phyloP scores from a whole-genome alignment of 2,329 filamentous ascomycete species.

The Diaporthe ilicicola region DNA sequence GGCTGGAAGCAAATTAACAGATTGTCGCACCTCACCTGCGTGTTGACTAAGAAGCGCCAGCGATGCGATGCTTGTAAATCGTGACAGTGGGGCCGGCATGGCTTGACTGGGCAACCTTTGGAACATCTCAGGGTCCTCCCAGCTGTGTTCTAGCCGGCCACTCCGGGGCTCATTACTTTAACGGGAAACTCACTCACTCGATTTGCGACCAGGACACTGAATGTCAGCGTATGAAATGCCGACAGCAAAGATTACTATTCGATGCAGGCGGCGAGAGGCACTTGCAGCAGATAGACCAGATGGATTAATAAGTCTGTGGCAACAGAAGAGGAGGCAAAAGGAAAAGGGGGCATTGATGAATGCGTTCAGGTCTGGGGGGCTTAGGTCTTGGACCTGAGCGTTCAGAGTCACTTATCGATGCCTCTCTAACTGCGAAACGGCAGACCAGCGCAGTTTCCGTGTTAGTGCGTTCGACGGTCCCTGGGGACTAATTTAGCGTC shows the following conservation, averaged over 20 bases:
- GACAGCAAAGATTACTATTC: neutral
- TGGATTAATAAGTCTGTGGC: neutral
- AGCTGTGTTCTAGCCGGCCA: neutral
- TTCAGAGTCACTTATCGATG: constrained; percentile 3
- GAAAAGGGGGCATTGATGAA: constrained; percentile 18
- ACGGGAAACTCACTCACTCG: neutral
- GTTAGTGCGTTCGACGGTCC: neutral
- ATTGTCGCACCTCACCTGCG: neutral
- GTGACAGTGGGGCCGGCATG: neutral
- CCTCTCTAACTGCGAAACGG: constrained; percentile 12
- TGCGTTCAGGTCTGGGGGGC: neutral
- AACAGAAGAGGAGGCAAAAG: neutral
- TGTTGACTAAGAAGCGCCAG: neutral
- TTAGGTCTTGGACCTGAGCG: neutral
- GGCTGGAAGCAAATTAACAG: constrained; percentile 10
- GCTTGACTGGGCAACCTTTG: neutral
- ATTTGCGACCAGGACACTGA: neutral
- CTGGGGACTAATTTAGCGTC: constrained; percentile 10
- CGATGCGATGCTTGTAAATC: neutral
- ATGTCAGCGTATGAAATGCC: neutral
- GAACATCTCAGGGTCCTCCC: constrained; percentile 7
- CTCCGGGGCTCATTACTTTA: neutral
- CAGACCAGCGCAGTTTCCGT: neutral
- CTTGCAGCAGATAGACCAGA: neutral
- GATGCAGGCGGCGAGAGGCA: neutral